These are phyloP conservation scores for Terfezia boudieri DNA, from an alignment of 495 filamentous ascomycete species.

Conservation along the genomic window DNA sequence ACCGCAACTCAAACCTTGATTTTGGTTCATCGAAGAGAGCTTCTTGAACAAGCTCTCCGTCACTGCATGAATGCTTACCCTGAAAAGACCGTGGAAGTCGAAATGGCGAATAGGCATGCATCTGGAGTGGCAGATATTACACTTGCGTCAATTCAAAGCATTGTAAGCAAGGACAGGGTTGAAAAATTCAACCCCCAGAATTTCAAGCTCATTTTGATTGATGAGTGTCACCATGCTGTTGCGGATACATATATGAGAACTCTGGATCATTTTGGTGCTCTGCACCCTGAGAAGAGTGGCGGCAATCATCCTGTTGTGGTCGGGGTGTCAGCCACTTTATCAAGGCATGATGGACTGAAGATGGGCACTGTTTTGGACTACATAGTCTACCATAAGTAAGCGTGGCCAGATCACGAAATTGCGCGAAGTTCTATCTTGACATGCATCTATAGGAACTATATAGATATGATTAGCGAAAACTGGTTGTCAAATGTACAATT, in stretches of 20 bases:
- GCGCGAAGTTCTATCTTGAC: background rate
- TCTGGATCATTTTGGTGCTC: constrained; percentile 53
- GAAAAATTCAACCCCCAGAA: constrained; percentile 51
- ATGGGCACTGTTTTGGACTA: constrained; percentile 79
- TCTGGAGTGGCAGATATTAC: constrained; percentile 74
- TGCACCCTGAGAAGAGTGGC: constrained; percentile 21
- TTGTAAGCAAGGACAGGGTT: constrained; percentile 51
- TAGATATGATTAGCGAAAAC: constrained; percentile 87
- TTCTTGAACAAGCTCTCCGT: constrained; percentile 80
- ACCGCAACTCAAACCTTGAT: constrained; percentile 61
- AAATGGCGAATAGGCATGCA: constrained; percentile 60
- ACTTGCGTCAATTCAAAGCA: constrained; percentile 67
- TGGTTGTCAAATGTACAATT: constrained; percentile 71
- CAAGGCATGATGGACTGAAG: constrained; percentile 67
- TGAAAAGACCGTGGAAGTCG: constrained; percentile 54
- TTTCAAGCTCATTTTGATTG: constrained; percentile 85
- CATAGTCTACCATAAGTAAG: constrained; percentile 77
- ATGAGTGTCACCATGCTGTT: constrained; percentile 97
- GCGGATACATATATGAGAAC: constrained; percentile 50
- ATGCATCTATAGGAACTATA: constrained; percentile 39
- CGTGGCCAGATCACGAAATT: background rate
- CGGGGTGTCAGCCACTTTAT: constrained; percentile 84
- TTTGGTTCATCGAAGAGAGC: constrained; percentile 72
- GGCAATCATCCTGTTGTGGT: constrained; percentile 45
- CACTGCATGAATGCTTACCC: constrained; percentile 72